A percentile compares a stretch with the other conserved stretches of the same genome.
Conservation (phyloP, 257 asterid genomes). For the Przewalskia tangutica region DNA sequence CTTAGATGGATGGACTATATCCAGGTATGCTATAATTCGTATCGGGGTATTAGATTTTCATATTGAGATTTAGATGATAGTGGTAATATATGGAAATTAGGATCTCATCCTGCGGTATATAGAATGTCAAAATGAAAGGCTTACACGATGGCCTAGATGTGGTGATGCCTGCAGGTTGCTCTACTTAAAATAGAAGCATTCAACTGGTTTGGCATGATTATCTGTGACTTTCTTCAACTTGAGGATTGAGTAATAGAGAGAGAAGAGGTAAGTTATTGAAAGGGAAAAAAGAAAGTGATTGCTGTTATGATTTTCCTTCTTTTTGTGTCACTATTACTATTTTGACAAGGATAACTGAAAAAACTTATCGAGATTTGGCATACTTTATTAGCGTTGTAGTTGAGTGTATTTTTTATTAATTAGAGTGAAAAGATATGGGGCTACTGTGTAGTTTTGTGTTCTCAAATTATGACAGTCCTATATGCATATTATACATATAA, state of each 20-base stretch:
- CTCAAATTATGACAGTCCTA: neutral
- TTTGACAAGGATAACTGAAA: neutral
- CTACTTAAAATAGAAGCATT: too few species aligned
- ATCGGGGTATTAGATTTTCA: neutral
- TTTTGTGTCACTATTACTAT: neutral
- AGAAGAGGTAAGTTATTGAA: neutral
- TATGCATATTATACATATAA: neutral
- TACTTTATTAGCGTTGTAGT: neutral
- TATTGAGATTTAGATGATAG: neutral
- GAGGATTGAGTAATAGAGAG: neutral
- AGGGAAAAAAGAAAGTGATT: neutral
- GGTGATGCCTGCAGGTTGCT: neutral
- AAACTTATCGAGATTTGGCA: neutral
- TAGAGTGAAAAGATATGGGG: neutral
- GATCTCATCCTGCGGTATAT: neutral
- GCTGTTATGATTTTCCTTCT: neutral
- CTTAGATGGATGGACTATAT: slow-evolving; percentile 80
- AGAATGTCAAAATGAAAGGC: neutral
- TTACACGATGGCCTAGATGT: neutral
- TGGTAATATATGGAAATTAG: neutral
- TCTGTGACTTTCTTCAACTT: neutral
- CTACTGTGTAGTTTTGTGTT: neutral
- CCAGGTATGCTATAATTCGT: slow-evolving; percentile 44
- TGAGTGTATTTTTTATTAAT: neutral
- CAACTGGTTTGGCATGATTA: neutral